Percentiles rank a stretch among this genome's conserved stretches.
Evolutionary conservation across 192 early-diverging fungal genomes (phyloP).

Genomic region (Linderina pennispora): DNA sequence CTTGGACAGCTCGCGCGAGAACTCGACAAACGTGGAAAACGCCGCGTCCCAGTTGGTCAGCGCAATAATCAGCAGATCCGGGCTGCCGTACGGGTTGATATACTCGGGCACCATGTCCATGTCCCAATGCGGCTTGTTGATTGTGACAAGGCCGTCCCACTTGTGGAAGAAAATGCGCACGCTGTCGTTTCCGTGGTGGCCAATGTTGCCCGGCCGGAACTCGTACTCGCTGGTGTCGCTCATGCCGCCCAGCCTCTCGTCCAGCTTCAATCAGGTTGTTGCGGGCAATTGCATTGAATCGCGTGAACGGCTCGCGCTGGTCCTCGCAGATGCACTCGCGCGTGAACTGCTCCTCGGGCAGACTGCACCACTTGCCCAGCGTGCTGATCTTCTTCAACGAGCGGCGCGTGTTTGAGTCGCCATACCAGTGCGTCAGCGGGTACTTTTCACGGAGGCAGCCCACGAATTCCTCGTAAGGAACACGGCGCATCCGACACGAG

Average conservation of each 20-base stretch:
- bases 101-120: constrained; percentile 3
- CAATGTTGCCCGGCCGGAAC: background rate
- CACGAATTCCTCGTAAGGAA: constrained; percentile 32
- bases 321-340: constrained; percentile 45
- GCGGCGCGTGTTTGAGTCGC: constrained; percentile 47
- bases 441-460: constrained; percentile 22
- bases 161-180: constrained; percentile 31
- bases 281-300: constrained; percentile 13
- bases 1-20: constrained; percentile 9
- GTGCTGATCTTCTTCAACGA: constrained; percentile 47
- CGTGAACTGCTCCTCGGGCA: background rate
- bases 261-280: constrained; percentile 11
- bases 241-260: background rate
- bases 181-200: constrained; percentile 1
- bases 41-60: constrained; percentile 51
- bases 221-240: background rate
- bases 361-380: constrained; percentile 39
- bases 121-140: constrained; percentile 34
- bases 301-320: constrained; percentile 12
- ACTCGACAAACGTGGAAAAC: constrained; percentile 25
- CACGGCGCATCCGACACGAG: constrained; percentile 30
- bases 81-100: constrained; percentile 1
- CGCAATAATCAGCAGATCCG: constrained; percentile 29
- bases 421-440: constrained; percentile 40
- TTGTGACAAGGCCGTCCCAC: constrained; percentile 44